Percentiles rank a stretch among this genome's conserved stretches.
Conservation (phyloP, 352 stramenopile genomes). For the Phytophthora europaea region DNA sequence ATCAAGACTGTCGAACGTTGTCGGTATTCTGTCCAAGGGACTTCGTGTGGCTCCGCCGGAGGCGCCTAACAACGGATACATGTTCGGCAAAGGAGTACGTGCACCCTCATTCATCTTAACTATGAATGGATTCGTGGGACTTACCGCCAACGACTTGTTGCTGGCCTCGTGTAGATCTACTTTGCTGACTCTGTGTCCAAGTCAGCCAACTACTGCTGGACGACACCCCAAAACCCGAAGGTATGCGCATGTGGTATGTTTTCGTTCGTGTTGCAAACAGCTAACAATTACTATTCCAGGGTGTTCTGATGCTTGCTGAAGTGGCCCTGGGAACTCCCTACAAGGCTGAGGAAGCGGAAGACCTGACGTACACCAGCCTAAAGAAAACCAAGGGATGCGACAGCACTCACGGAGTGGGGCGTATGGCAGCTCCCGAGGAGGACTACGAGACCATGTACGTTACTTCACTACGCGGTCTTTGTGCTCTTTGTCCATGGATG, state of each 20-base stretch:
- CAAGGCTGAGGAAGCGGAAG: conserved; percentile 58
- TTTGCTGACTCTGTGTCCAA: conserved; percentile 89
- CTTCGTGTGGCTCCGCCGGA: conserved; percentile 86
- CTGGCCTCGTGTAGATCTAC: conserved; percentile 67
- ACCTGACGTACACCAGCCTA: conserved; percentile 60
- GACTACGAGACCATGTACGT: conserved; percentile 55
- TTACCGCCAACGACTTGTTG: not conserved
- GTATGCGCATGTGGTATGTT: conserved; percentile 14
- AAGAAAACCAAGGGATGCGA: conserved; percentile 50
- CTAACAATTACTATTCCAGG: conserved; percentile 27
- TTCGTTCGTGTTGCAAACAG: not conserved
- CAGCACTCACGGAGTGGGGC: conserved; percentile 62
- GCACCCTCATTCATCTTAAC: not conserved
- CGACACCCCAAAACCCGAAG: conserved; percentile 64
- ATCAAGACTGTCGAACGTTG: conserved; percentile 79
- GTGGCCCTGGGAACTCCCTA: conserved; percentile 67
- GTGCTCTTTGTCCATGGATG: not conserved
- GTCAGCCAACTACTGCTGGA: conserved; percentile 87
- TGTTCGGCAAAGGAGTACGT: conserved; percentile 89
- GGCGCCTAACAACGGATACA: conserved; percentile 80
- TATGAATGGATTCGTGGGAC: not conserved
- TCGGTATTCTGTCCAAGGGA: conserved; percentile 84
- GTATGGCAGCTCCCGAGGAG: conserved; percentile 62
- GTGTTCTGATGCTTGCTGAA: conserved; percentile 72
- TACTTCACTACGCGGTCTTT: not conserved